Conservation (phyloP, 2,329 filamentous ascomycete genomes). For the Lithohypha guttulata region DNA sequence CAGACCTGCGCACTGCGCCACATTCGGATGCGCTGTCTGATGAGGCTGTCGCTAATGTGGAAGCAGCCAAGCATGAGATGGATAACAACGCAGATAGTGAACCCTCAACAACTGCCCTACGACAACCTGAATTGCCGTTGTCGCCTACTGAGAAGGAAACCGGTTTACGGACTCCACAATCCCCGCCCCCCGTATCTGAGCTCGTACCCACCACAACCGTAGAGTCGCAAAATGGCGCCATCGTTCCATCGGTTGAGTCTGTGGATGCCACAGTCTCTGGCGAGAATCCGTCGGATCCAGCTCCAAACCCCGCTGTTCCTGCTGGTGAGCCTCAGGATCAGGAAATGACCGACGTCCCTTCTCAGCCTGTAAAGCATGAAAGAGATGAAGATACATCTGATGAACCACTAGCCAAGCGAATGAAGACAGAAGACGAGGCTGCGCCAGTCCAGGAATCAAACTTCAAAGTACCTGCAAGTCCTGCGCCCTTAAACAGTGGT, state of each 20-base stretch:
- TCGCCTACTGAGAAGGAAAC: conserved; percentile 9
- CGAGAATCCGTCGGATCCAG: conserved; percentile 17
- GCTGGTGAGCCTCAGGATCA: conserved; percentile 30
- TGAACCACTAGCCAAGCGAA: conserved; percentile 65
- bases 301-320: conserved; percentile 14
- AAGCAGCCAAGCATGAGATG: conserved; percentile 22
- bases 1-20: conserved; percentile 22
- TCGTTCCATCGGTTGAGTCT: conserved; percentile 1
- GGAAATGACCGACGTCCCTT: conserved; percentile 45
- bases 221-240: conserved; percentile 1
- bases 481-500: conserved; percentile 27
- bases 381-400: conserved; percentile 62
- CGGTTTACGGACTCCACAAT: conserved; percentile 19
- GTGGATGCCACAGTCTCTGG: conserved; percentile 7
- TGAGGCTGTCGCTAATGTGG: conserved; percentile 17
- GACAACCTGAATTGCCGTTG: background rate
- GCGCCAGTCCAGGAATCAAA: conserved; percentile 27
- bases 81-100: conserved; percentile 17
- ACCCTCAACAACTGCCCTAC: background rate
- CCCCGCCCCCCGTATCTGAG: conserved; percentile 23
- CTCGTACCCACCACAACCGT: conserved; percentile 20
- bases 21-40: conserved; percentile 18
- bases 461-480: conserved; percentile 36
- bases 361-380: conserved; percentile 52
- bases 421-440: conserved; percentile 54